Evolutionary conservation across 306 rosid genomes (phyloP).

Genomic region (Luffa acutangula): DNA sequence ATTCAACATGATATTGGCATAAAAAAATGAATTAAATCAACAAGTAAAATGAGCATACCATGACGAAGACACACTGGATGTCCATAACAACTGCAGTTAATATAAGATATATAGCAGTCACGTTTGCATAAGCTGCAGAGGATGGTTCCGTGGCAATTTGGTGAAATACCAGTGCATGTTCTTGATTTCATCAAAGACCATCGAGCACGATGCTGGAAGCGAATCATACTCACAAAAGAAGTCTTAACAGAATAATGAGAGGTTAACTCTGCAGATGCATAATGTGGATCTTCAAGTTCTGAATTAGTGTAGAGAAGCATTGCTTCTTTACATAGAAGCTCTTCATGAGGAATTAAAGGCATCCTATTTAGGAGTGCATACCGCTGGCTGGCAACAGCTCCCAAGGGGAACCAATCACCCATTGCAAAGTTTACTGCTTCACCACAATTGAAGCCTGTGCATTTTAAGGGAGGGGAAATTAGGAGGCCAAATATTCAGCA

Average conservation of each 20-base stretch:
- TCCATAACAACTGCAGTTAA: slow-evolving; percentile 65
- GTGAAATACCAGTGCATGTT: slow-evolving; percentile 39
- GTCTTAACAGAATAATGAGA: slow-evolving; percentile 45
- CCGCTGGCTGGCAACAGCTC: slow-evolving; percentile 86
- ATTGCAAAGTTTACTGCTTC: slow-evolving; percentile 98
- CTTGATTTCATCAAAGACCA: slow-evolving; percentile 76
- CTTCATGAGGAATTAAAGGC: slow-evolving; percentile 93
- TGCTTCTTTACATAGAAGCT: slow-evolving; percentile 91
- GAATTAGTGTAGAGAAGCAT: slow-evolving; percentile 49
- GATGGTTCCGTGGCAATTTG: slow-evolving; percentile 56
- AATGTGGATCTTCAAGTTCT: slow-evolving; percentile 61
- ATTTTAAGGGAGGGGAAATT: slow-evolving; percentile 2
- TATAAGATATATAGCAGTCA: slow-evolving; percentile 69
- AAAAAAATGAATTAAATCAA: not conserved
- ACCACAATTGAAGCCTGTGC: slow-evolving; percentile 90
- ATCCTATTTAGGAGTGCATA: slow-evolving; percentile 75
- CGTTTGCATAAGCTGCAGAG: slow-evolving; percentile 90
- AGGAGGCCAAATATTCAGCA: not conserved
- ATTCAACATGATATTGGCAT: not conserved
- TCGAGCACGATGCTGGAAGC: slow-evolving; percentile 76
- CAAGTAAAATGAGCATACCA: slow-evolving; percentile 38
- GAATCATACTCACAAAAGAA: slow-evolving; percentile 68
- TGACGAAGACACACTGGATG: slow-evolving; percentile 94
- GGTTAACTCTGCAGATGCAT: slow-evolving; percentile 36
- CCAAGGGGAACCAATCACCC: slow-evolving; percentile 96